Evolutionary conservation across 805 yeast species (phyloP).

Genomic region (Ogataea methanolica): DNA sequence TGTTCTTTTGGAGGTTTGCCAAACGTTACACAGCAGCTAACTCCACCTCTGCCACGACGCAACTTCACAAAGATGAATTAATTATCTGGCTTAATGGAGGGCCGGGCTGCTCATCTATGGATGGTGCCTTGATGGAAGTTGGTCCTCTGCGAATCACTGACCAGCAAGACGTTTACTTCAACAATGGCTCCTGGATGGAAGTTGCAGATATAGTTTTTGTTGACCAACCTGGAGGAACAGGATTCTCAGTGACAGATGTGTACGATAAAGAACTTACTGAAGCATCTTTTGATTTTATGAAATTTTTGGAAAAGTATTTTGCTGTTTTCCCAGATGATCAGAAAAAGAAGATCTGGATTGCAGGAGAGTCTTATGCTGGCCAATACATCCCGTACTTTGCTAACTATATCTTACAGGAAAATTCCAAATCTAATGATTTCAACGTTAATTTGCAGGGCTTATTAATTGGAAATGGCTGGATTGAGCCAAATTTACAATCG

Average conservation of each 20-base stretch:
- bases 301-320: constrained; percentile 63
- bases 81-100: constrained; percentile 96
- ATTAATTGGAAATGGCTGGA: constrained; percentile 91
- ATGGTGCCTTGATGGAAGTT: constrained; percentile 88
- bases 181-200: constrained; percentile 81
- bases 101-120: constrained; percentile 98
- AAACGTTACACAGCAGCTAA: constrained; percentile 16
- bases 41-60: background rate
- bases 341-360: constrained; percentile 62
- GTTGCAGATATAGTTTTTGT: constrained; percentile 75
- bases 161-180: constrained; percentile 38
- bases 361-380: constrained; percentile 97
- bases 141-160: constrained; percentile 75
- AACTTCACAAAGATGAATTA: constrained; percentile 32
- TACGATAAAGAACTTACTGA: constrained; percentile 51
- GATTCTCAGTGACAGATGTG: constrained; percentile 63
- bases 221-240: constrained; percentile 95
- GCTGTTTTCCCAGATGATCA: constrained; percentile 68
- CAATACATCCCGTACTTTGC: constrained; percentile 92
- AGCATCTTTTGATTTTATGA: constrained; percentile 58
- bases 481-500: constrained; percentile 82
- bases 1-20: constrained; percentile 75
- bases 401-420: constrained; percentile 47
- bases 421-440: constrained; percentile 27
- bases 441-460: constrained; percentile 54